These are phyloP conservation scores for Psilocybe tampanensis DNA, from an alignment of 768 basidiomycete species.

Conservation along the genomic window DNA sequence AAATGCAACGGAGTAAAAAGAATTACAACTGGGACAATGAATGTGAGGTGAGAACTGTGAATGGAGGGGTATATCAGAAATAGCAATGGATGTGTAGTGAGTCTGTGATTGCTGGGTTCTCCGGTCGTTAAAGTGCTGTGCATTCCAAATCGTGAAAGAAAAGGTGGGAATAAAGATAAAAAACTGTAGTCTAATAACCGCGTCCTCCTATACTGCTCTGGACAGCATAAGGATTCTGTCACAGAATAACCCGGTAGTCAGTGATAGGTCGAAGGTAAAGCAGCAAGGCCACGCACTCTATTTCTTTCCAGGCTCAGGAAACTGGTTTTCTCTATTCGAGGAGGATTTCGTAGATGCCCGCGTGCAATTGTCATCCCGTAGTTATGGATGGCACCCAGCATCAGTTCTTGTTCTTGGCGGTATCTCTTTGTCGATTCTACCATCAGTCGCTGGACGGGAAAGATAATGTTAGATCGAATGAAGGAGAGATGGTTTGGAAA, in stretches of 20 bases:
- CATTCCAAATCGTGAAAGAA: conserved; percentile 7
- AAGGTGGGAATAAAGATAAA: background rate
- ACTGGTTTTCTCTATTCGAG: conserved; percentile 55
- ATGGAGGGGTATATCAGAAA: conserved; percentile 4
- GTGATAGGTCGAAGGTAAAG: background rate
- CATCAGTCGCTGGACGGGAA: conserved; percentile 42
- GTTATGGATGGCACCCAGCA: conserved; percentile 75
- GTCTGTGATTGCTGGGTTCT: conserved; percentile 2
- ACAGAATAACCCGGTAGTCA: background rate
- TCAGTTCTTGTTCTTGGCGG: conserved; percentile 76
- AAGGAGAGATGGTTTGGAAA: background rate
- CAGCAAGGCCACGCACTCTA: conserved; percentile 32
- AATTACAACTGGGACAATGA: background rate
- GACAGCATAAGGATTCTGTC: conserved; percentile 28
- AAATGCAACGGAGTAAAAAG: background rate
- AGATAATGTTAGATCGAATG: background rate
- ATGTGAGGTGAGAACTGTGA: background rate
- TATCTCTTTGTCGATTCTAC: conserved; percentile 63
- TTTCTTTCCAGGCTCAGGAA: conserved; percentile 75
- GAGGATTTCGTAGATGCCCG: conserved; percentile 55
- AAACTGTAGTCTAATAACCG: conserved; percentile 11
- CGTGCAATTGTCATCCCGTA: conserved; percentile 67
- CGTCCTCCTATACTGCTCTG: conserved; percentile 26
- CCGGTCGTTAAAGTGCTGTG: conserved; percentile 2
- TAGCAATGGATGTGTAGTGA: background rate